Evolutionary conservation across 208 protist genomes (phyloP).

Genomic region (Kentomonas sorsogonicus): DNA sequence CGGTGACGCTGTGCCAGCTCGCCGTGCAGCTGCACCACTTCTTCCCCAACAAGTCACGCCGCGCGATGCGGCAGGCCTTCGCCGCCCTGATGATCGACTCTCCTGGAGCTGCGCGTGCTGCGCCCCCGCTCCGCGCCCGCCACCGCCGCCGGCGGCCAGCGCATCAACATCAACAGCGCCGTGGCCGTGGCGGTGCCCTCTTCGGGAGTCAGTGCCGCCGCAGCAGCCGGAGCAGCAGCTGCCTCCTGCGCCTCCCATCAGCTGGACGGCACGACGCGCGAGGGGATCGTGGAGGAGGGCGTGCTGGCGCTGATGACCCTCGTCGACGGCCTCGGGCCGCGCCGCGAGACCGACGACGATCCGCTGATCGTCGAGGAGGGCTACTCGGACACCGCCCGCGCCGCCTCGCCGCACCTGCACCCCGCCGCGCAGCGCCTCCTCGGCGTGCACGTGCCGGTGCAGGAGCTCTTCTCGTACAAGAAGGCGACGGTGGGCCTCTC

Average conservation of each 20-base stretch:
- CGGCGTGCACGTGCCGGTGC: conserved; percentile 20
- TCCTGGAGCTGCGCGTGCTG: conserved; percentile 18
- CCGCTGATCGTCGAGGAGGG: conserved; percentile 9
- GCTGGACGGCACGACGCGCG: too few relatives aligned
- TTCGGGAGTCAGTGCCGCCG: too few relatives aligned
- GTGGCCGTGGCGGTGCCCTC: too few relatives aligned
- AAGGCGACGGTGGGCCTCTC: not conserved
- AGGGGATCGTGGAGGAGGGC: conserved; percentile 19
- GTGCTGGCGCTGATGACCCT: conserved; percentile 20
- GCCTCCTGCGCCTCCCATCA: too few relatives aligned
- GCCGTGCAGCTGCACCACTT: conserved; percentile 28
- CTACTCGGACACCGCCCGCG: not conserved
- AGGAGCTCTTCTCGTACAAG: conserved; percentile 24
- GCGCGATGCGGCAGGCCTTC: conserved; percentile 19
- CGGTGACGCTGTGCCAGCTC: conserved; percentile 22
- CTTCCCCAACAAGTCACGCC: conserved; percentile 32
- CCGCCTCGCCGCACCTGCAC: conserved; percentile 10
- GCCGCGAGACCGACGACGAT: not conserved
- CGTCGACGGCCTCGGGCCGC: conserved; percentile 12
- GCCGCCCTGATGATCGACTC: conserved; percentile 24
- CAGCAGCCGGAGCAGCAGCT: too few relatives aligned
- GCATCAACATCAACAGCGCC: conserved; percentile 15
- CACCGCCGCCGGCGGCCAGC: conserved; percentile 12
- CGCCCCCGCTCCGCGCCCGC: conserved; percentile 13
- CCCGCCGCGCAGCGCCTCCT: conserved; percentile 22